Evolutionary conservation across 306 rosid species (phyloP).

Genomic region (Dryas drummondii): DNA sequence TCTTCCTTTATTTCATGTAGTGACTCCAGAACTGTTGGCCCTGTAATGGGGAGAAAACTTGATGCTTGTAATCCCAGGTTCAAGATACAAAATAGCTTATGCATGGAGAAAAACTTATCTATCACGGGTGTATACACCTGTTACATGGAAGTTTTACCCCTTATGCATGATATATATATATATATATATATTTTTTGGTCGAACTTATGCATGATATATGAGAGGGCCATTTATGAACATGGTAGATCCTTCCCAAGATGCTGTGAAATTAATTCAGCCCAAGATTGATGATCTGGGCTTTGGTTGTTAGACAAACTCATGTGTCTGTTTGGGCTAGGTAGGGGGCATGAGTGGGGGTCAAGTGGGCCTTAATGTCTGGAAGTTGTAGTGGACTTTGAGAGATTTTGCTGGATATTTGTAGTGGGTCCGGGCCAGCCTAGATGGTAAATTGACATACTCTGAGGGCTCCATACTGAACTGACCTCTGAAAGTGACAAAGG

Average conservation of each 20-base stretch:
- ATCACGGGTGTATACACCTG: too few relatives aligned
- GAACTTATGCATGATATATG: background rate
- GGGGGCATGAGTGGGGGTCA: background rate
- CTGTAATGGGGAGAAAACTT: background rate
- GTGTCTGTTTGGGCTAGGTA: too few relatives aligned
- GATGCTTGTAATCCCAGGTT: conserved; percentile 7
- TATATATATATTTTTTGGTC: too few relatives aligned
- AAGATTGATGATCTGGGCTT: conserved; percentile 2
- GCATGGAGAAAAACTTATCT: too few relatives aligned
- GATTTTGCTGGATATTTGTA: background rate
- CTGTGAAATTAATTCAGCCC: background rate
- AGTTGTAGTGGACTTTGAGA: background rate
- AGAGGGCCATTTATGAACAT: background rate
- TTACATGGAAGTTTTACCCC: too few relatives aligned
- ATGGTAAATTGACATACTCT: background rate
- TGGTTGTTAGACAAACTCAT: background rate
- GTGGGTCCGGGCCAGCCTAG: background rate
- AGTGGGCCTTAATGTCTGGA: background rate
- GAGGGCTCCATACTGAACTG: background rate
- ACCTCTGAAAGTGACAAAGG: conserved; percentile 23
- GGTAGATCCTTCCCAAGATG: background rate
- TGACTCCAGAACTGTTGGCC: background rate
- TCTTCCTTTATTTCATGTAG: background rate
- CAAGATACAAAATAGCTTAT: background rate
- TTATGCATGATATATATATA: background rate